Evolutionary conservation across 202 grass and related monocot species (phyloP), one percentile per base, ranked within the genome.

Genomic region (Digitaria exilis): DNA sequence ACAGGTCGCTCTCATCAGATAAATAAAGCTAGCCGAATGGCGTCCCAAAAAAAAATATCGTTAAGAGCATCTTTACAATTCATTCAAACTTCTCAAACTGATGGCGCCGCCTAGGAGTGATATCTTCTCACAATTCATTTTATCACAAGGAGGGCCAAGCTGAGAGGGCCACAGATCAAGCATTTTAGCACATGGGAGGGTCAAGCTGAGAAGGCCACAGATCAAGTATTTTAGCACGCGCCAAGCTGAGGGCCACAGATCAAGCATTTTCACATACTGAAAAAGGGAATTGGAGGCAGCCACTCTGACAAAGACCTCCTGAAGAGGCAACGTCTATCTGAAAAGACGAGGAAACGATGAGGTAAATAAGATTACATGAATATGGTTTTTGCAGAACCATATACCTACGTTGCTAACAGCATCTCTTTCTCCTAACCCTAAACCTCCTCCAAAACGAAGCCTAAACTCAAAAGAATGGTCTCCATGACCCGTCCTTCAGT

Each of bases 381-480:
- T 16, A 58, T 84, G 68, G 75, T 76, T 78, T 76, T n/a, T n/a
- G n/a, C 34, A 65, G 24, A 54, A 24, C 46, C 56, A 72, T 58
- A 66, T 78, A 56, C 16, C 10, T 57, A 44, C 7, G 66, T 55
- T 49, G 59, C n/a, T 66, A 88, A 37, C 22, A 66, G 29, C 75
- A 73, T 49, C 56, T 39, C 79, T 75, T 73, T 49, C 56, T 39
- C 79, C 80, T 73, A 88, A 16, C 32, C 43, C 81, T 88, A 88
- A 84, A 79, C 19, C 58, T 73, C 58, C 41, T 19, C 30, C 8
- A 69, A 64, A 51, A 52, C 35, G 73, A 82, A 42, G 34, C 39
- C 63, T 81, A 57, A 88, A 50, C 43, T 65, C 64, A 81, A 65
- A 89, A 81, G 64, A 82, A 85, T 71, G 71, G 57, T 58, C 58